phyloP scores from a whole-genome alignment of 2,329 filamentous ascomycete genomes.

The Cladobotryum mycophilum region DNA sequence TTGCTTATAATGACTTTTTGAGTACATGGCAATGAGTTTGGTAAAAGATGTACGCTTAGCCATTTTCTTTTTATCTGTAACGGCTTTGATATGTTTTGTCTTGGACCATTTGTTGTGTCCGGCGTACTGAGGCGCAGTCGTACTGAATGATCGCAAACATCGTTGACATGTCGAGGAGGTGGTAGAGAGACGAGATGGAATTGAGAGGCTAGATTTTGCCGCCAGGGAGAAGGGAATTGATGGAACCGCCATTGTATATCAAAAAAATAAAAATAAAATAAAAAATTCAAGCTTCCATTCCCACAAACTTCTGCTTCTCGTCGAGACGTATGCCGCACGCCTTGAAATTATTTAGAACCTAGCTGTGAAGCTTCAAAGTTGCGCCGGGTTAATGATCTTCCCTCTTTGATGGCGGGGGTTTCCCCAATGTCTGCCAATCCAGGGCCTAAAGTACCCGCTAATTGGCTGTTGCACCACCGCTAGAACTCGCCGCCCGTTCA shows the following conservation, averaged over 20 bases:
- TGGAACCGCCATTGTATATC: not conserved
- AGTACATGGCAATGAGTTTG: constrained; percentile 67
- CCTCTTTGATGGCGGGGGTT: constrained; percentile 9
- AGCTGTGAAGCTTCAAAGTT: constrained; percentile 6
- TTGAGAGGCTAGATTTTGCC: not conserved
- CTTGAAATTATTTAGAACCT: too few species aligned
- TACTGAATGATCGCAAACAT: constrained; percentile 44
- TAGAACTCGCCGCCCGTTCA: constrained; percentile 9
- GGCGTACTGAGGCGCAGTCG: constrained; percentile 41
- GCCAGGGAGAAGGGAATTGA: constrained; percentile 1
- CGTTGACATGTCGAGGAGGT: constrained; percentile 33
- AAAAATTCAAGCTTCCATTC: too few species aligned
- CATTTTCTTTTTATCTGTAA: constrained; percentile 74
- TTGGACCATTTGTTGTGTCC: constrained; percentile 95
- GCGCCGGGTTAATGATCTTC: constrained; percentile 28
- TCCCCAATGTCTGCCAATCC: constrained; percentile 6
- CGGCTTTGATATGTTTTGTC: constrained; percentile 91
- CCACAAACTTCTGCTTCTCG: too few species aligned
- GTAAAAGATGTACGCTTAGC: constrained; percentile 61
- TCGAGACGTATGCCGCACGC: too few species aligned
- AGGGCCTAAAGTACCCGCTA: constrained; percentile 8
- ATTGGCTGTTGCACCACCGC: constrained; percentile 13
- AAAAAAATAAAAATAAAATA: not conserved
- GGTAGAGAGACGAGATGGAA: not conserved
- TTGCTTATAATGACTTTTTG: constrained; percentile 52